A percentile compares a stretch with the other conserved stretches of the same genome.
Evolutionary conservation across 2,329 filamentous ascomycete species (phyloP).

Genomic region (Penicillium fuscoglaucum): DNA sequence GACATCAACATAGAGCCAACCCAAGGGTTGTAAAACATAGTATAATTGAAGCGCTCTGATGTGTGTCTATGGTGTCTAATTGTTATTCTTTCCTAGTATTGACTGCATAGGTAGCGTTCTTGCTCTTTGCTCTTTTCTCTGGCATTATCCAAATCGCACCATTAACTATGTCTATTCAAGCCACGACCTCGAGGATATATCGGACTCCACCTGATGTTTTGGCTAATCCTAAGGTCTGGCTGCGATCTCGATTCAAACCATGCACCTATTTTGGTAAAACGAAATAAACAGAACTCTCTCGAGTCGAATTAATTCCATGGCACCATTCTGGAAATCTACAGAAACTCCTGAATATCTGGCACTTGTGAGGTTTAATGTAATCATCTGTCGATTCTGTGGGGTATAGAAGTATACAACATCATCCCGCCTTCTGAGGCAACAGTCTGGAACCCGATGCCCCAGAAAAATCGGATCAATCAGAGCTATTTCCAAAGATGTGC

Average conservation of each 20-base stretch:
- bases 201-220: background rate
- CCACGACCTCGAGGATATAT: background rate
- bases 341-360: background rate
- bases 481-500: background rate
- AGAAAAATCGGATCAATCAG: conserved; percentile 5
- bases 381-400: background rate
- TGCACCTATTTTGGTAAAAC: background rate
- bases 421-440: conserved; percentile 20
- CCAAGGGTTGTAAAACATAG: conserved; percentile 22
- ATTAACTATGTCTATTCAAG: background rate
- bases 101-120: background rate
- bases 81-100: background rate
- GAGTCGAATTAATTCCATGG: background rate
- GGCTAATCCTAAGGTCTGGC: background rate
- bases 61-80: background rate
- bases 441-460: conserved; percentile 13
- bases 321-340: background rate
- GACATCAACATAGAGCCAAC: conserved; percentile 2
- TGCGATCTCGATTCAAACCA: background rate
- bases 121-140: background rate
- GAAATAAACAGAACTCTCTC: background rate
- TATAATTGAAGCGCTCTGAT: conserved; percentile 19
- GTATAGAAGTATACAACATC: conserved; percentile 5
- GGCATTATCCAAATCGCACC: background rate
- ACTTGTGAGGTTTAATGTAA: background rate